Conservation (phyloP, 2,329 filamentous ascomycete genomes). For the Fonsecaea erecta region DNA sequence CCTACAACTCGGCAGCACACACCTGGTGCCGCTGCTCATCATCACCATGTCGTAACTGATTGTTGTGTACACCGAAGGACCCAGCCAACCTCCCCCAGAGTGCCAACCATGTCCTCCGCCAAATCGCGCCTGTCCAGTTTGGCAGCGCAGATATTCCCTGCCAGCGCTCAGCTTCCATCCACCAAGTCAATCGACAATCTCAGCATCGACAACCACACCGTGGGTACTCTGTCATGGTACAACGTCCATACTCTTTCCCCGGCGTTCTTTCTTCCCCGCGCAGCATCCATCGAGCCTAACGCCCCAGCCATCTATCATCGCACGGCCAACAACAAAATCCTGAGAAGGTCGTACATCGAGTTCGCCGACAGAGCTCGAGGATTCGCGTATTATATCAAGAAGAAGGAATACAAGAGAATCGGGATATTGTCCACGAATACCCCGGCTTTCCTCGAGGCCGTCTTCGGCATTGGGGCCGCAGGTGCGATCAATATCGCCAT, state of each 20-base stretch:
- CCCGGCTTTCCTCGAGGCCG: conserved; percentile 87
- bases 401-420: conserved; percentile 73
- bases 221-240: conserved; percentile 50
- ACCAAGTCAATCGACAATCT: conserved; percentile 39
- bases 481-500: conserved; percentile 76
- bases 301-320: conserved; percentile 84
- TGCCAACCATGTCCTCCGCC: conserved; percentile 64
- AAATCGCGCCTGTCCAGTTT: conserved; percentile 65
- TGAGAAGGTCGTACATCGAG: conserved; percentile 78
- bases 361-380: conserved; percentile 85
- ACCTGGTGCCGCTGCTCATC: background rate
- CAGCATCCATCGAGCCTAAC: conserved; percentile 84
- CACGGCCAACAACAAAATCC: conserved; percentile 73
- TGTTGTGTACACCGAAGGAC: background rate
- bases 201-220: conserved; percentile 49
- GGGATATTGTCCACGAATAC: conserved; percentile 92
- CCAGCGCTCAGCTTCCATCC: conserved; percentile 37
- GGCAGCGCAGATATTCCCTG: conserved; percentile 46
- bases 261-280: conserved; percentile 83
- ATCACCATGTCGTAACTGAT: conserved; percentile 11
- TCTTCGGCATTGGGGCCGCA: conserved; percentile 84
- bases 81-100: background rate
- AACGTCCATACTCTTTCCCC: conserved; percentile 82
- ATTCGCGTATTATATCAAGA: conserved; percentile 82
- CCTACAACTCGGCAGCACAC: background rate